phyloP scores from a whole-genome alignment of 192 early-diverging fungal species.

The Gorgonomyces haynaldii region DNA sequence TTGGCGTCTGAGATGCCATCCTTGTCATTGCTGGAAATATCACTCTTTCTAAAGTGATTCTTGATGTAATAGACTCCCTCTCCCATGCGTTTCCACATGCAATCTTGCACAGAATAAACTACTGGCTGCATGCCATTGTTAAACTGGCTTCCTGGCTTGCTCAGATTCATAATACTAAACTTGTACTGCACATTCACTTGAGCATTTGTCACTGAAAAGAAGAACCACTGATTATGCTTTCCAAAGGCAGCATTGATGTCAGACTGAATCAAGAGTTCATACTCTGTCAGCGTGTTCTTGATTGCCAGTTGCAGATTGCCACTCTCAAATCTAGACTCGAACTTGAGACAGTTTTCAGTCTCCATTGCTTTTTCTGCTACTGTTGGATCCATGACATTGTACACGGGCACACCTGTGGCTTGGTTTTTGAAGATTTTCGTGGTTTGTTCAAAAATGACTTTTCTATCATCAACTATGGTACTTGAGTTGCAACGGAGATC shows the following conservation, averaged over 20 bases:
- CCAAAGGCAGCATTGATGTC: slow-evolving; percentile 35
- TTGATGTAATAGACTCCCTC: slow-evolving; percentile 37
- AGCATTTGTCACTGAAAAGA: slow-evolving; percentile 31
- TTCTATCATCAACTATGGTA: slow-evolving; percentile 7
- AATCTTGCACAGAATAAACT: slow-evolving; percentile 26
- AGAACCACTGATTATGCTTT: slow-evolving; percentile 54
- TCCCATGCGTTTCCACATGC: slow-evolving; percentile 30
- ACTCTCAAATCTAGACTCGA: slow-evolving; percentile 45
- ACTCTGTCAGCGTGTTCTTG: slow-evolving; percentile 29
- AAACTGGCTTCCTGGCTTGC: slow-evolving; percentile 39
- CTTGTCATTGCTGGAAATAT: neutral
- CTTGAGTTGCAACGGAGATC: slow-evolving; percentile 12
- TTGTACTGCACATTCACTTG: slow-evolving; percentile 20
- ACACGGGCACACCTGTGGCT: slow-evolving; percentile 19
- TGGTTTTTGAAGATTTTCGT: slow-evolving; percentile 21
- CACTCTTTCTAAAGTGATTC: slow-evolving; percentile 33
- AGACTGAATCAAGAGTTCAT: slow-evolving; percentile 37
- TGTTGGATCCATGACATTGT: slow-evolving; percentile 35
- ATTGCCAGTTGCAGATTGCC: slow-evolving; percentile 45
- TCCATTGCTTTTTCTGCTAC: slow-evolving; percentile 3
- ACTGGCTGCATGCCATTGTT: slow-evolving; percentile 49
- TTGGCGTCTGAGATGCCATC: neutral
- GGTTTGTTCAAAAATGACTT: slow-evolving; percentile 42
- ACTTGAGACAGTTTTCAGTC: slow-evolving; percentile 5
- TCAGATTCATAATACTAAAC: slow-evolving; percentile 46